A percentile compares a stretch with the other conserved stretches of the same genome.
Evolutionary conservation across 768 basidiomycete species (phyloP).

Genomic region (Boletus speciosus): DNA sequence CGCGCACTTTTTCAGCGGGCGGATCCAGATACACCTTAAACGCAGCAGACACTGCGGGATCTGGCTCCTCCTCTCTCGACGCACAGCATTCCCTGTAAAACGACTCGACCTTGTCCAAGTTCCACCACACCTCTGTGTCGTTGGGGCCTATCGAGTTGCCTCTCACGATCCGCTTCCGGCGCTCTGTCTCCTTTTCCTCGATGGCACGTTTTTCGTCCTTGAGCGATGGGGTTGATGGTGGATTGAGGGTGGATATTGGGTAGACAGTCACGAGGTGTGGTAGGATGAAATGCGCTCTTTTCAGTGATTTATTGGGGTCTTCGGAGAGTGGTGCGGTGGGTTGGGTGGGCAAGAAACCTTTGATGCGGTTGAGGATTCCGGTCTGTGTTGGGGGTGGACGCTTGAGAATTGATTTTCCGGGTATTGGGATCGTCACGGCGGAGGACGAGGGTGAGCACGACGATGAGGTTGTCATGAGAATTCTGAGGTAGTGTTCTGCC

Average conservation of each 20-base stretch:
- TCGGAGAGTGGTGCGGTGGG: constrained; percentile 26
- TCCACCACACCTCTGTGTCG: constrained; percentile 73
- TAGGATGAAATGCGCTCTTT: constrained; percentile 88
- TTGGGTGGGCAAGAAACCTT: constrained; percentile 67
- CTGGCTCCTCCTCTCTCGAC: constrained; percentile 69
- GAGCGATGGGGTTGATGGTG: constrained; percentile 75
- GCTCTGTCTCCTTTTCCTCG: constrained; percentile 69
- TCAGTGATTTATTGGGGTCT: constrained; percentile 62
- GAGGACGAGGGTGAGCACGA: constrained; percentile 73
- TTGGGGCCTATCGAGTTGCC: constrained; percentile 40
- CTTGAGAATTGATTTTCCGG: constrained; percentile 81
- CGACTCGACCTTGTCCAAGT: constrained; percentile 73
- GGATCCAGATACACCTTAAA: constrained; percentile 52
- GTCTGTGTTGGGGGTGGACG: constrained; percentile 65
- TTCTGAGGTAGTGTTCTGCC: no score
- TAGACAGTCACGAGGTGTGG: constrained; percentile 85
- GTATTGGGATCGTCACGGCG: constrained; percentile 73
- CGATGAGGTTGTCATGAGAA: constrained; percentile 28
- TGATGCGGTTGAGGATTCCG: constrained; percentile 70
- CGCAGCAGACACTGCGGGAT: constrained; percentile 60
- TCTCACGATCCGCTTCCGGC: constrained; percentile 61
- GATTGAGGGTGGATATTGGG: constrained; percentile 80
- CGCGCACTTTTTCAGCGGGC: background rate
- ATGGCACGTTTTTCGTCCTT: constrained; percentile 82
- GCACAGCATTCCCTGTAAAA: constrained; percentile 86